Evolutionary conservation across 2,329 filamentous ascomycete species (phyloP).

Genomic region (Madurella mycetomatis): DNA sequence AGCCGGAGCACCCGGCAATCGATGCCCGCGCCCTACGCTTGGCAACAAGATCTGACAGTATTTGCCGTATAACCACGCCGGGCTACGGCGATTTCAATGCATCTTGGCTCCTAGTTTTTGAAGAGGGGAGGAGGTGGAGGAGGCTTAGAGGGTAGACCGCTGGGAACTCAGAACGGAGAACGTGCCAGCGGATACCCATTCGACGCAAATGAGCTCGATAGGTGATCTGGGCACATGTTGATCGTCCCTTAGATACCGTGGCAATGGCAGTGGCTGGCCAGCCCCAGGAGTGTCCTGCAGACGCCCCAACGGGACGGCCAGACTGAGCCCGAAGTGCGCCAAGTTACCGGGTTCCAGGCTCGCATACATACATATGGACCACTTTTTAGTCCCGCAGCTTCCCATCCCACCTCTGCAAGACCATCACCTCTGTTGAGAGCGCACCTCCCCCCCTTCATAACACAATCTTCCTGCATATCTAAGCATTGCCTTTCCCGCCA

Average conservation of each 20-base stretch:
- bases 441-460: slow-evolving; percentile 5
- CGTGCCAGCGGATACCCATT: not conserved
- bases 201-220: not conserved
- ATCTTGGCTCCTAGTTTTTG: not conserved
- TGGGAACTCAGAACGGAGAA: not conserved
- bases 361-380: slow-evolving; percentile 3
- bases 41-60: slow-evolving; percentile 1
- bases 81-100: not conserved
- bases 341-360: not conserved
- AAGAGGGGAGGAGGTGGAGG: not conserved
- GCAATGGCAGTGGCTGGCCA: too few relatives aligned
- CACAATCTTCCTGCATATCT: slow-evolving; percentile 4
- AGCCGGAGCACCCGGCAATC: slow-evolving; percentile 8
- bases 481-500: not conserved
- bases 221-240: not conserved
- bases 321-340: not conserved
- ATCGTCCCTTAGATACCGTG: too few relatives aligned
- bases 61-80: not conserved
- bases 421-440: slow-evolving; percentile 1
- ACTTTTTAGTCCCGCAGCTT: slow-evolving; percentile 23
- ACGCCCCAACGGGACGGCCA: not conserved
- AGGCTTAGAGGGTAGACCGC: not conserved
- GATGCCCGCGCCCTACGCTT: not conserved
- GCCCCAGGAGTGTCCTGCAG: not conserved
- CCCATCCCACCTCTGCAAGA: slow-evolving; percentile 6